phyloP scores from a whole-genome alignment of 202 grass and related monocot genomes.

The Cymbopogon flexuosus region DNA sequence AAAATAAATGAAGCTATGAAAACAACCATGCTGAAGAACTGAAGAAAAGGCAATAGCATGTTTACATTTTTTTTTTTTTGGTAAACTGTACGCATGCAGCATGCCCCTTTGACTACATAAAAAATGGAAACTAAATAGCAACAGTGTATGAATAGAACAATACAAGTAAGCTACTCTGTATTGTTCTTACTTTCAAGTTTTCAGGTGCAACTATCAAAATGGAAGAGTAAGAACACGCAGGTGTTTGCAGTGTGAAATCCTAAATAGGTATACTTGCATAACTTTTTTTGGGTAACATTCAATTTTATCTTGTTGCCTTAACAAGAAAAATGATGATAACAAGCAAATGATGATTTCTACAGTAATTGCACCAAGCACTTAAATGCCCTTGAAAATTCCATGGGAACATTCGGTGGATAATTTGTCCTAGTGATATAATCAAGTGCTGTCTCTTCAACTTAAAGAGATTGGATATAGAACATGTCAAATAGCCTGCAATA shows the following conservation, averaged over 20 bases:
- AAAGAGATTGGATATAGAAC: not conserved
- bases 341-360: not conserved
- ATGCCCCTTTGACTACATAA: not conserved
- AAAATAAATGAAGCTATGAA: conserved; percentile 10
- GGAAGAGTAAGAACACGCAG: not conserved
- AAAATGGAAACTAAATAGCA: not conserved
- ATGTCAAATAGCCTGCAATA: not conserved
- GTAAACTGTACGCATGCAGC: not conserved
- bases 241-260: not conserved
- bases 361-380: not conserved
- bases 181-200: not conserved
- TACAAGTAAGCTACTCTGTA: not conserved
- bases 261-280: not conserved
- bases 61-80: not conserved
- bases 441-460: conserved; percentile 3
- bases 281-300: not conserved
- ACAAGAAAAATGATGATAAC: not conserved
- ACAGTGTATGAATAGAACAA: not conserved
- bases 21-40: conserved; percentile 9
- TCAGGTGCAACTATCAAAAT: not conserved
- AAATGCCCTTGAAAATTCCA: conserved; percentile 1
- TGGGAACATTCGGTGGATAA: not conserved
- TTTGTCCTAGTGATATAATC: not conserved
- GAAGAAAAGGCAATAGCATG: not conserved
- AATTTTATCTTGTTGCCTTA: conserved; percentile 21